Evolutionary conservation across 2,329 filamentous ascomycete genomes (phyloP), one percentile per base, ranked within the genome.

Genomic region (Microdochium paspali): DNA sequence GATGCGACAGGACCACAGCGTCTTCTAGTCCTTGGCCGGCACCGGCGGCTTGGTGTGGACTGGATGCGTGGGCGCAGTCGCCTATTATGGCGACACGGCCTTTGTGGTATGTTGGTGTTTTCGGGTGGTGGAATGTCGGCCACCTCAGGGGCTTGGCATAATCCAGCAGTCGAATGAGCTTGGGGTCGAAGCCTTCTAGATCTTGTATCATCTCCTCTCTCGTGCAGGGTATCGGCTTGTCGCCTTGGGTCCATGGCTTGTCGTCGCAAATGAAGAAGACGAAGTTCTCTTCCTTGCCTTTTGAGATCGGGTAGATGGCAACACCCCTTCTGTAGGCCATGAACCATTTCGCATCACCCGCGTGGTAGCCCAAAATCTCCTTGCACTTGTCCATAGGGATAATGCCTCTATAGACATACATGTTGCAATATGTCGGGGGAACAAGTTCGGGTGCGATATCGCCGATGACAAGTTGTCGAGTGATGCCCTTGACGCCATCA

Each of bases 341-440:
- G 44, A 58, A 60, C 49, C 54, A 60, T 35, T 60, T 60, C 3
- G 58, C 58, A 24, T 59, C 58, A 2, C 56, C 58, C 10, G 57
- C 58, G 28, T 58, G 59, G 3, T 45, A 49, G 23, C 58, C 59
- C 2, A 61, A 50, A 20, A 59, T 56, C 24, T 55, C 45, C 44
- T 54, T 55, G 10, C 56, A 56, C 5, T 57, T 45, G 25, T 52
- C 44, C 49, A 61, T 62, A 4, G 61, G 59, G 26, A 62, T 55
- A 40, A 62, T 57, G 6, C 56, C 58, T 40, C 59, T 51, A 47
- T 61, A 63, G 44, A 57, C 56, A 49, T 61, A 62, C 51, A 58
- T 58, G 44, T 56, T 56, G 42, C 50, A 54, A 44, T 61, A 62
- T 2, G 49, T 55, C 25, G 58, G 57, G n/a, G 50, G 47, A 12